A percentile compares a stretch with the other conserved stretches of the same genome.
Conservation (phyloP, 331 rosid species). For the Acacia concinna region DNA sequence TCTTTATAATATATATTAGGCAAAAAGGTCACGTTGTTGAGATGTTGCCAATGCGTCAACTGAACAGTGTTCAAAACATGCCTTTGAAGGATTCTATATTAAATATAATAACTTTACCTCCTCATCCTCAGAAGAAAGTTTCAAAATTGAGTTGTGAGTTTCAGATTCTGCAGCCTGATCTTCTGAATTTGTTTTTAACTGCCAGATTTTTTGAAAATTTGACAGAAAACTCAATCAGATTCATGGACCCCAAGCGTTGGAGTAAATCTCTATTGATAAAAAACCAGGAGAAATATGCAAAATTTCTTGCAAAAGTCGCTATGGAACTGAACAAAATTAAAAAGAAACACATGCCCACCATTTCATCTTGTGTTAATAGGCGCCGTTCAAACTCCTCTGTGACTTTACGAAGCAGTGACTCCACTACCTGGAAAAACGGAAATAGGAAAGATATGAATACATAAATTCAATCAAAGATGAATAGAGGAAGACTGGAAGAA, state of each 20-base stretch:
- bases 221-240: constrained; percentile 17
- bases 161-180: constrained; percentile 34
- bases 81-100: background rate
- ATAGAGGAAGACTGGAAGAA: background rate
- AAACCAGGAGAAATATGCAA: background rate
- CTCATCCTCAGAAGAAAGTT: constrained; percentile 38
- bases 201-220: constrained; percentile 25
- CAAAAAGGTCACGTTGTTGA: background rate
- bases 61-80: background rate
- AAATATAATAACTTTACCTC: constrained; percentile 45
- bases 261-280: constrained; percentile 3
- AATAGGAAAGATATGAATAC: background rate
- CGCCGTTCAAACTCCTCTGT: constrained; percentile 83
- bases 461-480: background rate
- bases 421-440: constrained; percentile 59
- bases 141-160: constrained; percentile 36
- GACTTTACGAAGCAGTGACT: constrained; percentile 70
- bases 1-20: constrained; percentile 37
- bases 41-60: background rate
- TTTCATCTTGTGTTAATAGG: constrained; percentile 50
- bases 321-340: background rate
- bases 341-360: constrained; percentile 41
- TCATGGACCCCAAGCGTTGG: background rate
- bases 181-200: constrained; percentile 53
- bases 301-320: background rate